phyloP scores from a whole-genome alignment of 2,329 filamentous ascomycete genomes.

The Elsinoe fawcettii region DNA sequence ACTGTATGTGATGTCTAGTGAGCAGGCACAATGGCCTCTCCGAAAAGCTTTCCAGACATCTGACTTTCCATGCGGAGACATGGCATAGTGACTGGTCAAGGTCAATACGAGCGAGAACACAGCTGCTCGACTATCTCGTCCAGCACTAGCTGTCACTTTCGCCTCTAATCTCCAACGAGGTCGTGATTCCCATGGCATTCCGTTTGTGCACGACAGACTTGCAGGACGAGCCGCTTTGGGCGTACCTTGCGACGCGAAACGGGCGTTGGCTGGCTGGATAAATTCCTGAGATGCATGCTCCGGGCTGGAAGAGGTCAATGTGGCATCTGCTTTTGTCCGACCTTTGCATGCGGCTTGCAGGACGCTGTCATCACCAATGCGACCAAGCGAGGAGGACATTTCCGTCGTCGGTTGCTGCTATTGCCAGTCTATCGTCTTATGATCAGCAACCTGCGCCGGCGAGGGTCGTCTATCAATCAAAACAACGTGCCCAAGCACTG shows the following conservation, averaged over 20 bases:
- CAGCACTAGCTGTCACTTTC: no score
- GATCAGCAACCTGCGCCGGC: slow-evolving; percentile 2
- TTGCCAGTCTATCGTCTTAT: slow-evolving; percentile 6
- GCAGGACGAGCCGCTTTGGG: background rate
- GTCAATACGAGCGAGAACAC: no score
- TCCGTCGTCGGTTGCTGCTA: background rate
- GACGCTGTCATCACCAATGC: background rate
- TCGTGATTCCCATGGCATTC: no score
- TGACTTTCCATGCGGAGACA: no score
- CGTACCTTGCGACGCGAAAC: background rate
- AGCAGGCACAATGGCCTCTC: no score
- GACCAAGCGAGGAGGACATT: background rate
- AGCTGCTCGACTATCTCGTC: no score
- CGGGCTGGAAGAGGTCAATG: background rate
- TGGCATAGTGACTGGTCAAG: no score
- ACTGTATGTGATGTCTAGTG: no score
- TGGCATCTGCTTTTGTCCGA: background rate
- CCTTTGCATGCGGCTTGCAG: background rate
- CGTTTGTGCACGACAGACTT: background rate
- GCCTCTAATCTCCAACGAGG: no score
- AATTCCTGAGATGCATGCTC: background rate
- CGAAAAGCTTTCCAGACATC: no score
- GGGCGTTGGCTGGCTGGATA: slow-evolving; percentile 1
- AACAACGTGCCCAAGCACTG: slow-evolving; percentile 10
- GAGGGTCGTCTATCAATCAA: slow-evolving; percentile 3